Percentiles rank a stretch among this genome's conserved stretches.
phyloP scores from a whole-genome alignment of 306 rosid genomes.

The Sindora glabra region DNA sequence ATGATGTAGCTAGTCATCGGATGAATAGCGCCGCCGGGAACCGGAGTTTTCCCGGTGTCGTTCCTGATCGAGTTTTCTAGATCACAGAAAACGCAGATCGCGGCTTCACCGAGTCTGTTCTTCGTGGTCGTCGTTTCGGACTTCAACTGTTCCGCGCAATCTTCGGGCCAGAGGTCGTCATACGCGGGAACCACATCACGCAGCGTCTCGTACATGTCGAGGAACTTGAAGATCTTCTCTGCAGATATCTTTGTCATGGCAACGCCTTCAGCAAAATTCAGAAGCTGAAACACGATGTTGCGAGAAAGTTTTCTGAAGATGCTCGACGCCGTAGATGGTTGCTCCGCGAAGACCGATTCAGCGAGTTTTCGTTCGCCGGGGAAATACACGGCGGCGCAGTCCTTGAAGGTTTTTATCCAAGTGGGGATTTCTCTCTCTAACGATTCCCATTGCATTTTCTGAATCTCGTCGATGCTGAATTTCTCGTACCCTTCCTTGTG shows the following conservation, averaged over 20 bases:
- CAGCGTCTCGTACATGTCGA: constrained; percentile 57
- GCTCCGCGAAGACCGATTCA: constrained; percentile 18
- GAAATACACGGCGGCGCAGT: constrained; percentile 24
- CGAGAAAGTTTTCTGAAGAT: constrained; percentile 39
- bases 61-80: constrained; percentile 29
- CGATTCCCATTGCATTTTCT: constrained; percentile 44
- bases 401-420: constrained; percentile 39
- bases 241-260: constrained; percentile 51
- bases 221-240: constrained; percentile 56
- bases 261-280: constrained; percentile 49
- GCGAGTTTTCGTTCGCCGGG: constrained; percentile 35
- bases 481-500: constrained; percentile 37
- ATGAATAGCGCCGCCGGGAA: constrained; percentile 43
- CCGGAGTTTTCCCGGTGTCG: constrained; percentile 23
- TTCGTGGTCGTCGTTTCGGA: constrained; percentile 28
- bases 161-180: constrained; percentile 24
- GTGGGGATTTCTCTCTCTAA: constrained; percentile 40
- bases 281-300: constrained; percentile 33
- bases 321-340: not conserved
- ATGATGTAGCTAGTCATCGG: constrained; percentile 40
- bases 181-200: constrained; percentile 25
- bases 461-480: constrained; percentile 57
- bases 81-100: constrained; percentile 27
- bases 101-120: constrained; percentile 34
- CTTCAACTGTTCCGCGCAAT: constrained; percentile 24